Evolutionary conservation across 257 asterid genomes (phyloP), one percentile per base, ranked within the genome.

Genomic region (Scutellaria galericulata): DNA sequence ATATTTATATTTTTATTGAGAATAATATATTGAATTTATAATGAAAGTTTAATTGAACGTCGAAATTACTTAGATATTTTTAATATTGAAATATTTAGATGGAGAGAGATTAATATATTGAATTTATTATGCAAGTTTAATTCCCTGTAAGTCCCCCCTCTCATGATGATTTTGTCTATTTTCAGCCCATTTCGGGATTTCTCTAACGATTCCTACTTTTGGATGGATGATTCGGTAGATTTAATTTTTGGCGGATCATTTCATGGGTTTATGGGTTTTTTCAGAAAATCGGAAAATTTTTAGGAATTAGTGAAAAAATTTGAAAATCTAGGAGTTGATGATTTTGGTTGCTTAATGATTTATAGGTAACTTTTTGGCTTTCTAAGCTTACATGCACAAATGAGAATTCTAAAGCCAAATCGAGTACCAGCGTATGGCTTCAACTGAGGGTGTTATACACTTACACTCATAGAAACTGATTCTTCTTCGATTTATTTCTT

Each of bases 341-440:
- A 24, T 14, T 5, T 51, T 42, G 47, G 14, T 70, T 70, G 31
- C 6, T 66, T 47, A 7, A 37, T 58, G 27, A 51, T 67, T 51
- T 1, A 1, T 42, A 87, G 99, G 95, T 91, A 57, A 96, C 92
- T 54, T 95, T 91, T 87, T 95, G 97, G 95, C 97, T 92, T 68
- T 91, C 99, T 18, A 98, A 98, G 54, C 91, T 94, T 68, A 55
- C 99, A 11, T 94, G 99, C 88, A 84, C 89, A 2, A 98, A 94
- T 74, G 98, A 94, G 88, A 94, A 94, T 80, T 94, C 90, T 55
- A 91, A 88, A 13, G 35, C 45, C 50, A 94, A 94, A 78, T 91
- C 98, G 35, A 98, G 99, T 67, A 98, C 98, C 98, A 94, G 79
- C 97, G 99, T 66, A 88, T 70, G 71, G 98, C 98, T 76, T 87